Evolutionary conservation across 306 rosid genomes (phyloP).

Genomic region (Abrus pulchellus): DNA sequence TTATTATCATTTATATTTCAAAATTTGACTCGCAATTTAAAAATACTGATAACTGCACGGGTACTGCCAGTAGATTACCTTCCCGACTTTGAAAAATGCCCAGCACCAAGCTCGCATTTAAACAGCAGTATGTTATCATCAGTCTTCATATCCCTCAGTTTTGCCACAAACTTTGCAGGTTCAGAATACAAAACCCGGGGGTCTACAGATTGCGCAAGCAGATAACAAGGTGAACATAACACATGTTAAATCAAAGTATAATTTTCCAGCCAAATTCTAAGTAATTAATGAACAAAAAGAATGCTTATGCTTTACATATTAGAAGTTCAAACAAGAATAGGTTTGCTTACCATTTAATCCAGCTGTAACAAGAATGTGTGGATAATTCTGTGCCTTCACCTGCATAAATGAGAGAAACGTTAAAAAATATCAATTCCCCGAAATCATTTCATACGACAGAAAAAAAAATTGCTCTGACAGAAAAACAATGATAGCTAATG

Average conservation of each 20-base stretch:
- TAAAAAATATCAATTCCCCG: slow-evolving; percentile 9
- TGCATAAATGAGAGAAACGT: slow-evolving; percentile 48
- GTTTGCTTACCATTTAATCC: slow-evolving; percentile 85
- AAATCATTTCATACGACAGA: slow-evolving; percentile 18
- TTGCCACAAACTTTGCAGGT: slow-evolving; percentile 92
- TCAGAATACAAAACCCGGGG: slow-evolving; percentile 94
- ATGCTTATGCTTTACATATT: slow-evolving; percentile 17
- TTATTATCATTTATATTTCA: background rate
- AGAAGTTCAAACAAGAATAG: slow-evolving; percentile 6
- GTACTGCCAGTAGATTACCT: slow-evolving; percentile 59
- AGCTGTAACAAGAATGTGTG: slow-evolving; percentile 86
- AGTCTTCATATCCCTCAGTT: slow-evolving; percentile 85
- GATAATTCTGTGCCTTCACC: slow-evolving; percentile 86
- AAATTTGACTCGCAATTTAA: background rate
- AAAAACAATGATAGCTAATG: slow-evolving; percentile 33
- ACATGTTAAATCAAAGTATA: slow-evolving; percentile 25
- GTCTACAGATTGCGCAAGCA: slow-evolving; percentile 62
- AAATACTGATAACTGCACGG: background rate
- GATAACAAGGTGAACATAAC: slow-evolving; percentile 30
- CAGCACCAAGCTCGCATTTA: slow-evolving; percentile 96
- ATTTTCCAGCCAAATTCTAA: slow-evolving; percentile 39
- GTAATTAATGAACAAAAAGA: slow-evolving; percentile 41
- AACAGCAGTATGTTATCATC: slow-evolving; percentile 75
- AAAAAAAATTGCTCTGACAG: slow-evolving; percentile 20
- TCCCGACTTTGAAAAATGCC: slow-evolving; percentile 94